phyloP scores from a whole-genome alignment of 1,139 yeast species.

The Eremothecium sinecaudum region DNA sequence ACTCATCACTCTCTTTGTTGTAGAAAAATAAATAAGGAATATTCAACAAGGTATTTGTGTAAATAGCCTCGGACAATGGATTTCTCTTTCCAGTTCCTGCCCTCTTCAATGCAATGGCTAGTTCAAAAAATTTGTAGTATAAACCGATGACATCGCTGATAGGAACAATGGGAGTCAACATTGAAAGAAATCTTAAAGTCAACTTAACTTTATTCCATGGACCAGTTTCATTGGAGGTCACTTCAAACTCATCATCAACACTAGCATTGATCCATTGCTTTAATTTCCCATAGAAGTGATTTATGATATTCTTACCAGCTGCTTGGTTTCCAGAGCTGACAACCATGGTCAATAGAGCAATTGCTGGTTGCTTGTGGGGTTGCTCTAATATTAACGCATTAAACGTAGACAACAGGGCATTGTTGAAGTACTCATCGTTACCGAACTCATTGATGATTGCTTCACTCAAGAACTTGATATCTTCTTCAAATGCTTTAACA shows the following conservation, averaged over 20 bases:
- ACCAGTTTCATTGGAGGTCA: slow-evolving; percentile 41
- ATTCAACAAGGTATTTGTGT: slow-evolving; percentile 52
- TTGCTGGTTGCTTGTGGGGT: slow-evolving; percentile 74
- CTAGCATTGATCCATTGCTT: slow-evolving; percentile 43
- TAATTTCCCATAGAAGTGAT: slow-evolving; percentile 54
- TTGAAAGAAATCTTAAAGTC: slow-evolving; percentile 57
- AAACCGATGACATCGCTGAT: slow-evolving; percentile 43
- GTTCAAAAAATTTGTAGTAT: slow-evolving; percentile 45
- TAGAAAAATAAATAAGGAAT: slow-evolving; percentile 60
- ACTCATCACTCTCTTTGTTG: slow-evolving; percentile 30
- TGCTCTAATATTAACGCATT: slow-evolving; percentile 72
- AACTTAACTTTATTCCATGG: slow-evolving; percentile 67
- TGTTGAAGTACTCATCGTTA: slow-evolving; percentile 52
- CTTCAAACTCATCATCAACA: slow-evolving; percentile 20
- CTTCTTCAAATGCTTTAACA: slow-evolving; percentile 49
- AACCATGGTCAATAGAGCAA: slow-evolving; percentile 60
- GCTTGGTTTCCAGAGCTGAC: slow-evolving; percentile 58
- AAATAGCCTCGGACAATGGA: slow-evolving; percentile 62
- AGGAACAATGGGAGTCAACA: slow-evolving; percentile 53
- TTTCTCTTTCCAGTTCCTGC: slow-evolving; percentile 33
- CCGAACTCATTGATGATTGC: slow-evolving; percentile 65
- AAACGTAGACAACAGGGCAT: slow-evolving; percentile 52
- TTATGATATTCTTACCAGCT: slow-evolving; percentile 63
- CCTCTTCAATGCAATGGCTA: slow-evolving; percentile 50
- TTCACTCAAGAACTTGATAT: slow-evolving; percentile 54